Evolutionary conservation across 225 moss, liverwort and hornwort genomes (phyloP).

Genomic region (Neckera pumila): DNA sequence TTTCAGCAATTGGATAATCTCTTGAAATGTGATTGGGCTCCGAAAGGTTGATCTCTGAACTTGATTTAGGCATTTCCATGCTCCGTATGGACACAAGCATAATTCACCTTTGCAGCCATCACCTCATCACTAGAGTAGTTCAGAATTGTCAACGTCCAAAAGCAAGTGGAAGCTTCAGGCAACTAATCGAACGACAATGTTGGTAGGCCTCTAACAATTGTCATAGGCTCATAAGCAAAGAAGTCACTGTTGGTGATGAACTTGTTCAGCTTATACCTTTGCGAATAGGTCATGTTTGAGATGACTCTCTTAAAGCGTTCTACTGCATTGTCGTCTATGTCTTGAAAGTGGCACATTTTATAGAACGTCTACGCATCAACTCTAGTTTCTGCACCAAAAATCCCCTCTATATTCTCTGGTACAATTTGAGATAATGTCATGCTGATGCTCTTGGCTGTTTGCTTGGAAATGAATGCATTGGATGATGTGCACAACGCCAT

Average conservation of each 20-base stretch:
- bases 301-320: neutral
- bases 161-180: neutral
- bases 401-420: neutral
- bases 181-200: neutral
- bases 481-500: neutral
- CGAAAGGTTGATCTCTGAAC: too few relatives aligned
- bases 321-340: neutral
- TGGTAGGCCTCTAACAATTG: neutral
- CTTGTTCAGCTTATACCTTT: neutral
- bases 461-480: neutral
- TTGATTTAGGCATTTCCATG: neutral
- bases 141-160: neutral
- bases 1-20: too few relatives aligned
- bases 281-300: neutral
- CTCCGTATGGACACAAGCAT: neutral
- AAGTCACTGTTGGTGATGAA: neutral
- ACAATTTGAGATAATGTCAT: neutral
- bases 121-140: neutral
- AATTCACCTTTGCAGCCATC: neutral
- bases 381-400: neutral
- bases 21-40: too few relatives aligned
- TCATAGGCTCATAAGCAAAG: neutral
- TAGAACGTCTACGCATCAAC: neutral
- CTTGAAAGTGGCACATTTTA: neutral
- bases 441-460: neutral